Evolutionary conservation across 768 basidiomycete genomes (phyloP), one percentile per base, ranked within the genome.

Genomic region (Tulasnella sp.): DNA sequence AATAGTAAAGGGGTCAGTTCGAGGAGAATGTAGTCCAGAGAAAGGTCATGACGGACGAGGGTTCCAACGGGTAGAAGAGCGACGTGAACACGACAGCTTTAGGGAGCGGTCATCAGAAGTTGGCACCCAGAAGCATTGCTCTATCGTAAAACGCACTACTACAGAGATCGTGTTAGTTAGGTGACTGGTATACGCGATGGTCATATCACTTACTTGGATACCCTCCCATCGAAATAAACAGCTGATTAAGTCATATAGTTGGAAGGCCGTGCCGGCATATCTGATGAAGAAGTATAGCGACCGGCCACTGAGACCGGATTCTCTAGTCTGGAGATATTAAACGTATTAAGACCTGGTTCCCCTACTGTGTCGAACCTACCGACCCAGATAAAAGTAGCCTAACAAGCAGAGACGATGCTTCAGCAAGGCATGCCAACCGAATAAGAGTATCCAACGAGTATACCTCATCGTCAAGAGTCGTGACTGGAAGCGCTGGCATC

Each of bases 241-340:
- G 21, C 14, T 37, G 19, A 40, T 25, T 11, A 46, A 25, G 17
- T 57, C 42, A 21, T 46, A 57, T 11, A 57, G 23, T 35, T 57
- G 41, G 23, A 49, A 57, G 2, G 46, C 42, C 5, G 37, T 49
- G 11, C 55, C 55, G 32, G 9, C 42, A 43, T 57, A 57, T 46
- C 55, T 27, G n/a, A 57, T n/a, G 23, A 57, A 57, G 31, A 25
- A 39, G 23, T 57, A 57, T 32, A 57, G 32, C 25, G 55, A 43
- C 37, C 34, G 12, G 31, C 55, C 55, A 43, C 52, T 54, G 21
- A 54, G 39, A 17, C 52, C 52, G 27, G 52, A 54, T 40, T 27
- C 21, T 19, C 35, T 9, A n/a, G 41, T 19, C 41, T 43, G 41
- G 6, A 17, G 17, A n/a, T 6, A 43, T 19, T 9, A 9, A n/a